Evolutionary conservation across 2,329 filamentous ascomycete species (phyloP), one percentile per base, ranked within the genome.

Genomic region (Beauveria rudraprayagi): DNA sequence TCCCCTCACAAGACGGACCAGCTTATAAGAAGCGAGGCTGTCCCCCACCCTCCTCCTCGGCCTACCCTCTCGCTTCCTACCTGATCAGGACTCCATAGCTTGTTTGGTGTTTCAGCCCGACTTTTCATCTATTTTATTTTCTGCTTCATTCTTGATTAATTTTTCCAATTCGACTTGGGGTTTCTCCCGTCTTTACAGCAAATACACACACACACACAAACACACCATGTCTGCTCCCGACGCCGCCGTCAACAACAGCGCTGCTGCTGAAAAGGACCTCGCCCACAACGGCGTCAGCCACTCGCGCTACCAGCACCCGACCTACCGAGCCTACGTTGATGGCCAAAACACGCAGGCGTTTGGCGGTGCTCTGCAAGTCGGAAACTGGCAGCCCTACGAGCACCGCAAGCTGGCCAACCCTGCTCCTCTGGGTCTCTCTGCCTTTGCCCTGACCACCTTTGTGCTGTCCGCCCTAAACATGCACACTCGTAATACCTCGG

Each of bases 381-480:
- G 87, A 76, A 73, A 80, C 50, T 83, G 87, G 80, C 84, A 81
- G 74, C 78, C 85, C 9, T 76, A 78, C 57, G 83, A 84, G 74
- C 81, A 83, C 71, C 85, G 87, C 75, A 88, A 89, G 77, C 84
- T 92, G 73, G 90, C 83, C 77, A 92, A 92, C 76, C 90, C 90
- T 5, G 89, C 87, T 58, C 90, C 89, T 34, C 80, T 92, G 44
- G 90, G 90, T 65, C 83, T 93, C 54, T 83, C 79, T 64, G 90
- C 88, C 71, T 93, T 93, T 78, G 90, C 90, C 65, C 79, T 93
- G 70, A 93, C 90, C 59, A 93, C 90, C 14, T 93, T 93, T 72
- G 84, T 93, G 43, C 82, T 93, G 54, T 90, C 87, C 34, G 78
- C 82, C 67, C 80, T 93, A 76, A 93, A 93, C 77, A 79, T 91